Evolutionary conservation across 768 basidiomycete species (phyloP).

Genomic region (Exsudoporus frostii): DNA sequence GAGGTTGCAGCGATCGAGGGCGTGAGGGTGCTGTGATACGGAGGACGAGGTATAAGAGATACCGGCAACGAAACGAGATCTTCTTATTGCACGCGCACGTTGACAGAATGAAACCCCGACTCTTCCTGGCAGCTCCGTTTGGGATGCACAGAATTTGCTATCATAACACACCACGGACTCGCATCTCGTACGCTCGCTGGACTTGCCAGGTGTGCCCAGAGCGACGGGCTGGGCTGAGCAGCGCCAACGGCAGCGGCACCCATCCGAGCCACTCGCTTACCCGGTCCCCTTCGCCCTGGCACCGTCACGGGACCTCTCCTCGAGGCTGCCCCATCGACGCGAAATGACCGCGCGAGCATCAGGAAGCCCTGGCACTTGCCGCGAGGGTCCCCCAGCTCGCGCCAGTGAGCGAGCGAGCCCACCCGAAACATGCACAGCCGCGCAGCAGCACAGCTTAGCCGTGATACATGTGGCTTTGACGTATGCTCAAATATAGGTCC

Average conservation of each 20-base stretch:
- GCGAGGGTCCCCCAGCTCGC: no score
- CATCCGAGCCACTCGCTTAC: no score
- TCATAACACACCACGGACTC: no score
- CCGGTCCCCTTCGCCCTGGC: no score
- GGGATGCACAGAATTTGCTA: constrained; percentile 10
- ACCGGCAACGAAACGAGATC: constrained; percentile 15
- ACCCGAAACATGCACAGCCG: constrained; percentile 15
- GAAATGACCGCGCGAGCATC: constrained; percentile 32
- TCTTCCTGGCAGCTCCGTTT: constrained; percentile 30
- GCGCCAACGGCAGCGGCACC: no score
- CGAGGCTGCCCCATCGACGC: constrained; percentile 26
- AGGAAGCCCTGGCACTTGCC: constrained; percentile 12
- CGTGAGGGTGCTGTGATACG: constrained; percentile 8
- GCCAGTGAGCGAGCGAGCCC: no score
- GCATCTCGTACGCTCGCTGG: no score
- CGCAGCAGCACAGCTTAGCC: constrained; percentile 3
- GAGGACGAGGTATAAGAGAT: constrained; percentile 26
- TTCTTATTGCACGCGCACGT: constrained; percentile 22
- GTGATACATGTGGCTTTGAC: background rate
- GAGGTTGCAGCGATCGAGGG: constrained; percentile 16
- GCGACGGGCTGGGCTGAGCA: no score
- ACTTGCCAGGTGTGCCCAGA: no score
- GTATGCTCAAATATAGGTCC: constrained; percentile 7
- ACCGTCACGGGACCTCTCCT: constrained; percentile 32
- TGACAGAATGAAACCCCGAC: constrained; percentile 35